phyloP scores from a whole-genome alignment of 306 rosid genomes.

The Pterocarpus macrocarpus region DNA sequence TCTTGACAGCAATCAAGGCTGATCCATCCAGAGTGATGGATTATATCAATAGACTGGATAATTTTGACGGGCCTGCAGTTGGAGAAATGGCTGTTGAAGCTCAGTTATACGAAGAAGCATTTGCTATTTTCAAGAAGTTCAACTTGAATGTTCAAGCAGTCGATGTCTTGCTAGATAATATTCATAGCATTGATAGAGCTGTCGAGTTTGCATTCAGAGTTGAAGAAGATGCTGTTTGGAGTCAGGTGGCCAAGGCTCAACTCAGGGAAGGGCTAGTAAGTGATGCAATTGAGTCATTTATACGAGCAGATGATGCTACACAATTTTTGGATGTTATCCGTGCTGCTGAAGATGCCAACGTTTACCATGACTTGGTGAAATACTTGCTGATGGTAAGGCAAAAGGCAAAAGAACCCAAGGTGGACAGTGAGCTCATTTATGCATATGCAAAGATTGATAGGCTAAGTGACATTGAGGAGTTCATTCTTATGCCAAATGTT shows the following conservation, averaged over 20 bases:
- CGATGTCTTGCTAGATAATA: slow-evolving; percentile 86
- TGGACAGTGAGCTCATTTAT: slow-evolving; percentile 95
- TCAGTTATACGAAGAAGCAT: slow-evolving; percentile 92
- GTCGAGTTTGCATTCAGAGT: slow-evolving; percentile 99
- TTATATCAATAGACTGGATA: slow-evolving; percentile 92
- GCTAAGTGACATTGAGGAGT: slow-evolving; percentile 95
- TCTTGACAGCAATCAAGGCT: slow-evolving; percentile 97
- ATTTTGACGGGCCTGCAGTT: slow-evolving; percentile 98
- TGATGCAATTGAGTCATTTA: slow-evolving; percentile 97
- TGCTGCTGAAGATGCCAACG: slow-evolving; percentile 87
- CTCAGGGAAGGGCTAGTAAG: slow-evolving; percentile 95
- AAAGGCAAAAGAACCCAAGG: slow-evolving; percentile 94
- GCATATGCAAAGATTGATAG: slow-evolving; percentile 98
- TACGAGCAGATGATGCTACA: slow-evolving; percentile 95
- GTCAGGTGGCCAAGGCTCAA: slow-evolving; percentile 99
- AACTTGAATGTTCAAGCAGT: slow-evolving; percentile 99
- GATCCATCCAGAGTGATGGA: slow-evolving; percentile 99
- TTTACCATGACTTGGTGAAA: slow-evolving; percentile 93
- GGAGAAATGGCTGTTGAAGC: slow-evolving; percentile 99
- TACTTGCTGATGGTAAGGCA: slow-evolving; percentile 98
- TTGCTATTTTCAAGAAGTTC: slow-evolving; percentile 95
- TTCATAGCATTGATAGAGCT: slow-evolving; percentile 92
- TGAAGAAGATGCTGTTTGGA: slow-evolving; percentile 99
- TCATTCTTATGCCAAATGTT: slow-evolving; percentile 97
- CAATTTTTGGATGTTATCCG: slow-evolving; percentile 93